Evolutionary conservation across 192 early-diverging fungal genomes (phyloP).

Genomic region (Cetraspora pellucida): DNA sequence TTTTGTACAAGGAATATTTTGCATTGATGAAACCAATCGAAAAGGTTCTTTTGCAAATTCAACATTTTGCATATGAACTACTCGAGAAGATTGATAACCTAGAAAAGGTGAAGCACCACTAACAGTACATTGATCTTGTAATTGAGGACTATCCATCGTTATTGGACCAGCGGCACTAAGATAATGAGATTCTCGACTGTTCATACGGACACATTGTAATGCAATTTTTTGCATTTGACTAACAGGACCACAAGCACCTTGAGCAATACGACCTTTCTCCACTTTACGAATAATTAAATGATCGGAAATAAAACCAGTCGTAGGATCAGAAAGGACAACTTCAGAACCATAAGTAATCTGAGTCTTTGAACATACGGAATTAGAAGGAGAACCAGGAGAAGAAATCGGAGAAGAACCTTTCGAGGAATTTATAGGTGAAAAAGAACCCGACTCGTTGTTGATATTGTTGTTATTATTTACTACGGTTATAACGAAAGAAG

Average conservation of each 20-base stretch:
- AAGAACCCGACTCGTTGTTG: neutral
- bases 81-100: conserved; percentile 31
- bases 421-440: conserved; percentile 12
- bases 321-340: conserved; percentile 68
- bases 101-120: conserved; percentile 25
- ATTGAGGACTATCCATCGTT: conserved; percentile 25
- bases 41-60: conserved; percentile 36
- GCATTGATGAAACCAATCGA: conserved; percentile 36
- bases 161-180: conserved; percentile 48
- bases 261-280: conserved; percentile 69
- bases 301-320: conserved; percentile 65
- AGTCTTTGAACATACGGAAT: conserved; percentile 38
- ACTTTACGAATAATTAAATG: conserved; percentile 78
- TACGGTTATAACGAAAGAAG: conserved; percentile 60
- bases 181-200: conserved; percentile 39
- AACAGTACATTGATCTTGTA: conserved; percentile 26
- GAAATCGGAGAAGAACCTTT: conserved; percentile 39
- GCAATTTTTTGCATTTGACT: conserved; percentile 89
- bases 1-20: neutral
- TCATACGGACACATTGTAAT: conserved; percentile 50
- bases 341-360: conserved; percentile 75
- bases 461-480: conserved; percentile 29
- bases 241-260: conserved; percentile 66
- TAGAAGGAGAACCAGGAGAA: conserved; percentile 21
- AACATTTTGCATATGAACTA: conserved; percentile 31